phyloP scores from a whole-genome alignment of 1,284 basidiomycete species.

The Malassezia psittaci region DNA sequence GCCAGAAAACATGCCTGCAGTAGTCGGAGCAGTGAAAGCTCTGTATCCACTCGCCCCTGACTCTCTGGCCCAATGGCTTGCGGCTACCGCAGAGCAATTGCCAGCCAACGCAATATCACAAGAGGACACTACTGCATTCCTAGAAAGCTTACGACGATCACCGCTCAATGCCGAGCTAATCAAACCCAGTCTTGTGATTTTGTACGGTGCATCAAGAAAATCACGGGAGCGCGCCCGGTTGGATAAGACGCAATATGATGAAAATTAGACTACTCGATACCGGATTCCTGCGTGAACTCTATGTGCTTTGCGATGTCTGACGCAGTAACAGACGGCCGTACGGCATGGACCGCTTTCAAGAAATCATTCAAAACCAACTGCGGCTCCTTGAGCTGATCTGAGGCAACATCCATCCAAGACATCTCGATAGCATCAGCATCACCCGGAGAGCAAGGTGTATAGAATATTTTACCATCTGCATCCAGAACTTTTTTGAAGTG shows the following conservation, averaged over 20 bases:
- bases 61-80: conserved; percentile 64
- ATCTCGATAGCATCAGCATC: conserved; percentile 62
- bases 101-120: conserved; percentile 51
- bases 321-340: conserved; percentile 77
- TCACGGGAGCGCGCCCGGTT: conserved; percentile 25
- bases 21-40: conserved; percentile 67
- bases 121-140: conserved; percentile 5
- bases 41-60: conserved; percentile 60
- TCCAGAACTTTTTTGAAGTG: conserved; percentile 67
- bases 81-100: conserved; percentile 61
- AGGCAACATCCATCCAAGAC: conserved; percentile 81
- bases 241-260: not conserved
- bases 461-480: conserved; percentile 20
- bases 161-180: conserved; percentile 24
- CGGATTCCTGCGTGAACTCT: conserved; percentile 75
- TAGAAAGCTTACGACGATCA: not conserved
- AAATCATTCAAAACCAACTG: conserved; percentile 59
- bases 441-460: conserved; percentile 20
- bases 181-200: conserved; percentile 23
- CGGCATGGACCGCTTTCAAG: conserved; percentile 67
- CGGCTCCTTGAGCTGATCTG: conserved; percentile 72
- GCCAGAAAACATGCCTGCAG: conserved; percentile 66
- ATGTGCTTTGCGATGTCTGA: conserved; percentile 83
- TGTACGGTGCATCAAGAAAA: conserved; percentile 34
- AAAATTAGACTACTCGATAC: conserved; percentile 35